phyloP scores from a whole-genome alignment of 2,329 filamentous ascomycete species.

The Cordyceps militaris region DNA sequence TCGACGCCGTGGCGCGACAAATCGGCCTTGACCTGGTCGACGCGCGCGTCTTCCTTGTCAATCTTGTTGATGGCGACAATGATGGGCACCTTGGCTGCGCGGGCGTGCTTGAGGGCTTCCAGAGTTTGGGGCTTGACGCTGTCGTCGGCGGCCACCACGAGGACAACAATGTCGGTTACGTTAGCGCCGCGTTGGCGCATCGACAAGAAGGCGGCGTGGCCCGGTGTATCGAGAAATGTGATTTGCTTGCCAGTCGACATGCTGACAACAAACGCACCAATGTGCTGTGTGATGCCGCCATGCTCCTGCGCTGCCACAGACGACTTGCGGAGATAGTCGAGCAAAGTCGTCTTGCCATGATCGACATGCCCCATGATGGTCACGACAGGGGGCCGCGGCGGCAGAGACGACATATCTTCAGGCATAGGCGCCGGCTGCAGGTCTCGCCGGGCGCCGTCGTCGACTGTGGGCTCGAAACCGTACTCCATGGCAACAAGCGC shows the following conservation, averaged over 20 bases:
- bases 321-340: slow-evolving; percentile 89
- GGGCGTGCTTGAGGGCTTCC: slow-evolving; percentile 92
- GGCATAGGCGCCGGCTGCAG: slow-evolving; percentile 61
- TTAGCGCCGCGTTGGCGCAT: slow-evolving; percentile 95
- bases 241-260: slow-evolving; percentile 83
- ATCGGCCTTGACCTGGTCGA: slow-evolving; percentile 82
- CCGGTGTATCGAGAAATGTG: slow-evolving; percentile 94
- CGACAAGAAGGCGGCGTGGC: slow-evolving; percentile 88
- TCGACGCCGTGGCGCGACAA: slow-evolving; percentile 77
- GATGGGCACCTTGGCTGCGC: slow-evolving; percentile 79
- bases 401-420: slow-evolving; percentile 61
- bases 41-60: slow-evolving; percentile 75
- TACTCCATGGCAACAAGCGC: slow-evolving; percentile 88
- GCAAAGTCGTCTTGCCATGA: slow-evolving; percentile 93
- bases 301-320: slow-evolving; percentile 88
- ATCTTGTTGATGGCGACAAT: slow-evolving; percentile 98
- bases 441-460: slow-evolving; percentile 59
- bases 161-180: slow-evolving; percentile 91
- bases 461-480: slow-evolving; percentile 78
- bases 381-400: slow-evolving; percentile 79
- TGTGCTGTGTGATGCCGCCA: slow-evolving; percentile 96
- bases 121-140: slow-evolving; percentile 96
- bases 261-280: slow-evolving; percentile 89
- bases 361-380: slow-evolving; percentile 99
- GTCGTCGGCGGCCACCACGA: slow-evolving; percentile 94